Conservation (phyloP, 805 yeast species). For the Nakazawaea anatomiae region DNA sequence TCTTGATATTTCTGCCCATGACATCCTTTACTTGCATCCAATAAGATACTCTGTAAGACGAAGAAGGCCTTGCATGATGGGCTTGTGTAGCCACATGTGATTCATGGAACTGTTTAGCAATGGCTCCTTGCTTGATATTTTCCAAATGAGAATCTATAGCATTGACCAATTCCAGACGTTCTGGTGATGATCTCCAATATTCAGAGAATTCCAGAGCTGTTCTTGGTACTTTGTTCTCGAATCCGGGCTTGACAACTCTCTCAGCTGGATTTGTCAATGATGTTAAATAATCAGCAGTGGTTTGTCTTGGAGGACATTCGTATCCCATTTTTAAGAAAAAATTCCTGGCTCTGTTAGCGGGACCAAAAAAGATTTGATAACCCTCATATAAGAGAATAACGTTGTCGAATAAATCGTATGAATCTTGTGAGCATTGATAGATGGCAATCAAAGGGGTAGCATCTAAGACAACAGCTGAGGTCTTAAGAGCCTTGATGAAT, state of each 20-base stretch:
- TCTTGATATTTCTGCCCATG: constrained; percentile 34
- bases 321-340: constrained; percentile 51
- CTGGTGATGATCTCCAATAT: constrained; percentile 29
- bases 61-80: constrained; percentile 31
- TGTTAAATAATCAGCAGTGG: constrained; percentile 55
- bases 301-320: constrained; percentile 49
- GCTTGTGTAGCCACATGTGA: constrained; percentile 35
- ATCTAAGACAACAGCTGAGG: constrained; percentile 44
- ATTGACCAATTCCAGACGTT: constrained; percentile 22
- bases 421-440: constrained; percentile 37
- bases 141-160: constrained; percentile 32
- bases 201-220: constrained; percentile 33
- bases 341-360: constrained; percentile 36
- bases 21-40: constrained; percentile 40
- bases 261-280: constrained; percentile 36
- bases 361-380: constrained; percentile 49
- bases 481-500: constrained; percentile 51
- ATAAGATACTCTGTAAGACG: constrained; percentile 42
- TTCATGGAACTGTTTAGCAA: constrained; percentile 20
- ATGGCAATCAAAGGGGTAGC: constrained; percentile 49
- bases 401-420: constrained; percentile 43
- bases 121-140: constrained; percentile 2
- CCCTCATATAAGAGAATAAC: constrained; percentile 51
- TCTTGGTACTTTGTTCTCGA: constrained; percentile 28
- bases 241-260: constrained; percentile 24